A percentile compares a stretch with the other conserved stretches of the same genome.
Conservation (phyloP, 768 basidiomycete genomes). For the Pulveroboletus frians region DNA sequence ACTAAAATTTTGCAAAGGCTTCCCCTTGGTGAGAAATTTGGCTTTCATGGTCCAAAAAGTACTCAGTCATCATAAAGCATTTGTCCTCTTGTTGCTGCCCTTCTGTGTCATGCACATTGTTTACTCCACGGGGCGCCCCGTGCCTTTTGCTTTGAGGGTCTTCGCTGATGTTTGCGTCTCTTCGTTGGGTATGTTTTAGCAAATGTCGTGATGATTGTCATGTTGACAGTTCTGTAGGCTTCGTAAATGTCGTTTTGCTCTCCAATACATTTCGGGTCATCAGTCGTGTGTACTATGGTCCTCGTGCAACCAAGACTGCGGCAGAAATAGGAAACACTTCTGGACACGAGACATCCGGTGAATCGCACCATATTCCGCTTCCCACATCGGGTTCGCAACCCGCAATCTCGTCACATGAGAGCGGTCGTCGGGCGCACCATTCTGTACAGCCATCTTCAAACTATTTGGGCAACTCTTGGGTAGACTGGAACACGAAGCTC, state of each 20-base stretch:
- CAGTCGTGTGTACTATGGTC: conserved; percentile 43
- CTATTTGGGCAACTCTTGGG: conserved; percentile 14
- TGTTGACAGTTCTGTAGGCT: conserved; percentile 36
- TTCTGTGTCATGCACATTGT: conserved; percentile 50
- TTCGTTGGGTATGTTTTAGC: conserved; percentile 43
- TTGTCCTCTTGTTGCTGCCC: conserved; percentile 54
- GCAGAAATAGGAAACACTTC: conserved; percentile 18
- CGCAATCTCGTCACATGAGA: not conserved
- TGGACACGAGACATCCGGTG: conserved; percentile 20
- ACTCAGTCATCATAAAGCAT: conserved; percentile 39
- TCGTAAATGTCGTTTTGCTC: conserved; percentile 61
- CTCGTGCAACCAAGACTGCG: conserved; percentile 1
- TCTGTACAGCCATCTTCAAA: not conserved
- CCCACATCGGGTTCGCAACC: not conserved
- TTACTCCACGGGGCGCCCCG: conserved; percentile 41
- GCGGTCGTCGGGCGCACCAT: not conserved
- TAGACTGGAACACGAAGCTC: conserved; percentile 16
- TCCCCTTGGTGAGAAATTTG: conserved; percentile 44
- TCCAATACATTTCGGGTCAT: conserved; percentile 66
- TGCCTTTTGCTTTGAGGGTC: conserved; percentile 44
- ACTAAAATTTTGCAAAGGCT: conserved; percentile 39
- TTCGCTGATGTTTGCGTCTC: conserved; percentile 50
- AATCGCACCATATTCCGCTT: conserved; percentile 15
- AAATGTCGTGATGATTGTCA: not conserved
- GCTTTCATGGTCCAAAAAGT: not conserved